Conservation (phyloP, 495 filamentous ascomycete species). For the Evernia prunastri region DNA sequence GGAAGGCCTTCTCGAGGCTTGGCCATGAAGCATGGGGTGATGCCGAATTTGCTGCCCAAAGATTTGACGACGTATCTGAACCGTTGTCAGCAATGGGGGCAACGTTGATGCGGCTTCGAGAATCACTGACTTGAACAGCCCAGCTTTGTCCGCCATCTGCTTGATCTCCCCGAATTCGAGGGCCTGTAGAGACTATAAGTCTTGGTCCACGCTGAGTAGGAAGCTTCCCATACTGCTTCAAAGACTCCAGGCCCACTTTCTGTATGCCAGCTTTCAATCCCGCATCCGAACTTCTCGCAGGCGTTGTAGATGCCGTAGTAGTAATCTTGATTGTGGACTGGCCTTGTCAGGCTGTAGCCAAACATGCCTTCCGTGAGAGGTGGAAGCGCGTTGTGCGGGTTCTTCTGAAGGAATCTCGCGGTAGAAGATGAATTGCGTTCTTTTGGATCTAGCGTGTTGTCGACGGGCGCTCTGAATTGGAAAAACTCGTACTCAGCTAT, state of each 20-base stretch:
- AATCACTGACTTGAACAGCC: conserved; percentile 73
- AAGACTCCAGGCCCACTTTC: conserved; percentile 94
- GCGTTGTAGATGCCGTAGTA: conserved; percentile 86
- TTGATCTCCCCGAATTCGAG: conserved; percentile 78
- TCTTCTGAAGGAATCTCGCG: conserved; percentile 64
- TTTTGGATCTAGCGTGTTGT: conserved; percentile 31
- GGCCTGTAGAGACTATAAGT: conserved; percentile 41
- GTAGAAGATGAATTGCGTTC: conserved; percentile 64
- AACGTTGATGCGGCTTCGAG: neutral
- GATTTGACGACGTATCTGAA: conserved; percentile 75
- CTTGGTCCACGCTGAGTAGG: neutral
- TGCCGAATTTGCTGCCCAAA: conserved; percentile 74
- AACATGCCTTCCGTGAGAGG: conserved; percentile 94
- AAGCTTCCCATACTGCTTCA: conserved; percentile 62
- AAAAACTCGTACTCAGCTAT: conserved; percentile 97
- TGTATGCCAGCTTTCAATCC: conserved; percentile 95
- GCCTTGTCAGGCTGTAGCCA: conserved; percentile 89
- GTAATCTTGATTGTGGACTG: conserved; percentile 88
- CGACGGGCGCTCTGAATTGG: conserved; percentile 69
- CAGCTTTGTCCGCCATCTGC: conserved; percentile 84
- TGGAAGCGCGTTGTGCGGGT: conserved; percentile 65
- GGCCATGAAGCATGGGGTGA: conserved; percentile 98
- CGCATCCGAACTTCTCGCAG: conserved; percentile 72
- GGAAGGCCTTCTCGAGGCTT: conserved; percentile 86
- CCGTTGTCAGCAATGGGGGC: neutral